Conservation (phyloP, 352 stramenopile species). For the Pelagophyceae sp. region DNA sequence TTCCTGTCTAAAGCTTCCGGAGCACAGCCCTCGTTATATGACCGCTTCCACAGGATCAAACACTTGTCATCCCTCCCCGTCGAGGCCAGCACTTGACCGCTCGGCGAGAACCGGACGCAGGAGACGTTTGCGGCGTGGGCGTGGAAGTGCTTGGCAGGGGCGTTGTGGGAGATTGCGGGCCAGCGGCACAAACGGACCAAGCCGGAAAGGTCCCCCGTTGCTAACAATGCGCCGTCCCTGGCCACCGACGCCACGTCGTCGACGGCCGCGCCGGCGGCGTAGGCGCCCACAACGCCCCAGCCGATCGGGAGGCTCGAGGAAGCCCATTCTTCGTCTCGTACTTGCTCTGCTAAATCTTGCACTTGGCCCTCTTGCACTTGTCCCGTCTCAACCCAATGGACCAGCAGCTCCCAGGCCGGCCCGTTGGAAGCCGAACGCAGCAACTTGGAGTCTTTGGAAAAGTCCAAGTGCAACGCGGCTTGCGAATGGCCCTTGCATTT, state of each 20-base stretch:
- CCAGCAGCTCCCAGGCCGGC: not conserved
- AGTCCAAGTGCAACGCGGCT: not conserved
- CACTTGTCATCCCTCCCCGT: not conserved
- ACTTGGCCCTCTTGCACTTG: conserved; percentile 1
- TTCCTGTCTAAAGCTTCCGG: too few relatives aligned
- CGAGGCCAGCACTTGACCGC: not conserved
- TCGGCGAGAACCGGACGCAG: not conserved
- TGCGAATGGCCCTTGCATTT: not conserved
- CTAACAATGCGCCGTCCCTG: not conserved
- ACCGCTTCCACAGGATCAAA: not conserved
- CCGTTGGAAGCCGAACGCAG: not conserved
- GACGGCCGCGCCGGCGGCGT: not conserved
- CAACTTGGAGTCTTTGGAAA: not conserved
- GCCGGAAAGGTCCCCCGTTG: not conserved
- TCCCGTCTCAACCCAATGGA: not conserved
- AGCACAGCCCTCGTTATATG: not conserved
- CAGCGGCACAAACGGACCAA: not conserved
- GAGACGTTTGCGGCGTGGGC: not conserved
- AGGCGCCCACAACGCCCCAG: not conserved
- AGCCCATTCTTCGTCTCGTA: not conserved
- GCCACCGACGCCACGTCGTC: not conserved
- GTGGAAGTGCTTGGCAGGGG: not conserved
- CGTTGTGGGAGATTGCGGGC: not conserved
- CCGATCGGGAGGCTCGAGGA: not conserved
- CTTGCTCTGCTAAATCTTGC: not conserved